A percentile compares a stretch with the other conserved stretches of the same genome.
These are phyloP conservation scores for Evernia prunastri DNA, from an alignment of 495 filamentous ascomycete species.

Conservation along the genomic window DNA sequence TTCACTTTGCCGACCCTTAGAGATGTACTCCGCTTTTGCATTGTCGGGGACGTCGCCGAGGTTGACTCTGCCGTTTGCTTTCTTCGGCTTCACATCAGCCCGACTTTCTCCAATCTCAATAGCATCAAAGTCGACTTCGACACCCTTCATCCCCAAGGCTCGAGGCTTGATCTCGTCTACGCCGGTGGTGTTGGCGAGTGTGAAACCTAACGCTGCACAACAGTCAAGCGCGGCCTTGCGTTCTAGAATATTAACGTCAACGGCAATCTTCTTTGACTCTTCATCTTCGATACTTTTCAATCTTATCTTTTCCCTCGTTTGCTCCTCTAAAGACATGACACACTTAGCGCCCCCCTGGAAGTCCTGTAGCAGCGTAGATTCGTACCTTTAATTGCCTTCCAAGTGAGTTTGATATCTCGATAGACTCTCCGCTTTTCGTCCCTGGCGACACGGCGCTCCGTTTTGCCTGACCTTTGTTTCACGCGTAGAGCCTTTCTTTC, in stretches of 20 bases:
- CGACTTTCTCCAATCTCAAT: conserved; percentile 21
- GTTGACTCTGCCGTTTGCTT: conserved; percentile 24
- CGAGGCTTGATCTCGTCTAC: conserved; percentile 28
- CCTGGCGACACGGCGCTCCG: conserved; percentile 27
- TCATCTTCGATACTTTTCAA: conserved; percentile 27
- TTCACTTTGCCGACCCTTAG: conserved; percentile 1
- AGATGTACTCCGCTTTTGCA: conserved; percentile 13
- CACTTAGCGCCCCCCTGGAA: not conserved
- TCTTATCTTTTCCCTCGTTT: conserved; percentile 19
- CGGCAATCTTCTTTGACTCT: conserved; percentile 28
- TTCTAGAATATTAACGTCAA: conserved; percentile 24
- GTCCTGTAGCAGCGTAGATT: not conserved
- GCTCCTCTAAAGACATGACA: conserved; percentile 19
- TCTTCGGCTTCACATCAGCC: conserved; percentile 16
- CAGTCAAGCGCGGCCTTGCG: conserved; percentile 23
- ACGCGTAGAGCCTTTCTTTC: conserved; percentile 28
- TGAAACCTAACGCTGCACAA: conserved; percentile 27
- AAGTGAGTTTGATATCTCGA: conserved; percentile 27
- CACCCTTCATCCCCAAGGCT: conserved; percentile 27
- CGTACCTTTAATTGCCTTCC: conserved; percentile 28
- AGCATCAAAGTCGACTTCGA: conserved; percentile 28
- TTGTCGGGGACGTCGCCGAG: conserved; percentile 23
- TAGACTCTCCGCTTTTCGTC: conserved; percentile 29
- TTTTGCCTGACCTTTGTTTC: conserved; percentile 30
- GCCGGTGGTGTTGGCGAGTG: conserved; percentile 26